Conservation (phyloP, 495 filamentous ascomycete species). For the Cenococcum geophilum region DNA sequence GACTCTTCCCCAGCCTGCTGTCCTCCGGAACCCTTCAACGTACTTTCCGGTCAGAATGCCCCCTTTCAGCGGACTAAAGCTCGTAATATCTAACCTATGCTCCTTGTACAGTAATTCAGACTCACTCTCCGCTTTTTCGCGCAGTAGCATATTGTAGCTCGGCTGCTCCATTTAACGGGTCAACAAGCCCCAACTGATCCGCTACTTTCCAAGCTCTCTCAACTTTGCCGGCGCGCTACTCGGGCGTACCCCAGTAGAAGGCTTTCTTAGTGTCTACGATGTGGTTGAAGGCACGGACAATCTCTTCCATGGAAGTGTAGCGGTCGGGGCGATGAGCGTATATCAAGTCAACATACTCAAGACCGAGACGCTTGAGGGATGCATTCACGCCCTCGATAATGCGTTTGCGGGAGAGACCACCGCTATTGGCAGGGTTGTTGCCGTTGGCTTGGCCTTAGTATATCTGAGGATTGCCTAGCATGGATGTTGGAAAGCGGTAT, state of each 20-base stretch:
- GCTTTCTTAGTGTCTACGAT: slow-evolving; percentile 69
- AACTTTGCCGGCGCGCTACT: slow-evolving; percentile 81
- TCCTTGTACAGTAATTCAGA: slow-evolving; percentile 59
- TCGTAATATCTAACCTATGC: slow-evolving; percentile 63
- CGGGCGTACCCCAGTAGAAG: slow-evolving; percentile 88
- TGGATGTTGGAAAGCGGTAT: too few species aligned
- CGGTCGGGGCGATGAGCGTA: slow-evolving; percentile 82
- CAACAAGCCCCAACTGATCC: slow-evolving; percentile 68
- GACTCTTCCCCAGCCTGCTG: slow-evolving; percentile 47
- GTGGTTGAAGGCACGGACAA: slow-evolving; percentile 78
- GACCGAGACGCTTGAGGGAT: slow-evolving; percentile 61
- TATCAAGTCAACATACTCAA: slow-evolving; percentile 73
- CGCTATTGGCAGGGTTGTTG: slow-evolving; percentile 63
- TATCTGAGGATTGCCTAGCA: slow-evolving; percentile 41
- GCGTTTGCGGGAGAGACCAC: slow-evolving; percentile 77
- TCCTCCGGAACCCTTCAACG: slow-evolving; percentile 57
- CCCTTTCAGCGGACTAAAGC: slow-evolving; percentile 64
- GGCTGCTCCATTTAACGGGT: slow-evolving; percentile 81
- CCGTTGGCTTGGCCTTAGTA: slow-evolving; percentile 61
- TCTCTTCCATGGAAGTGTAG: slow-evolving; percentile 79
- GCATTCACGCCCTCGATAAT: slow-evolving; percentile 63
- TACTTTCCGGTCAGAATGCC: slow-evolving; percentile 82
- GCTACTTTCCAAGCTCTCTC: slow-evolving; percentile 68
- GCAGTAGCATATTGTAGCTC: slow-evolving; percentile 69
- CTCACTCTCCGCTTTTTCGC: slow-evolving; percentile 70